These are phyloP conservation scores for Alternaria triticina DNA, from an alignment of 2,329 filamentous ascomycete genomes.

Conservation along the genomic window DNA sequence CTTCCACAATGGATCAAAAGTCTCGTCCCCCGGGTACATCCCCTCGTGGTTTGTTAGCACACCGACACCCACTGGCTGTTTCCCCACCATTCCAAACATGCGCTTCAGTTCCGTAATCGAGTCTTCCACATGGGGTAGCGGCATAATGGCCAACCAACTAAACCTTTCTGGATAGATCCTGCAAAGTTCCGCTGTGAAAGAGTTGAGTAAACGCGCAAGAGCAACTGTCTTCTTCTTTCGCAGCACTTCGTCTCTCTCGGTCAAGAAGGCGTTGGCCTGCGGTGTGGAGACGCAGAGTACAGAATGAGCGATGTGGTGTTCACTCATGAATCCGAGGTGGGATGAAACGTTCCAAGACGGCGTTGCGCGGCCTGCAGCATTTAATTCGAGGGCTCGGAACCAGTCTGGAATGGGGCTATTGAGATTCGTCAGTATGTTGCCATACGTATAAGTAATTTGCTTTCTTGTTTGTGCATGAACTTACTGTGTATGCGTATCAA, in stretches of 20 bases:
- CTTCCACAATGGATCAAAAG: slow-evolving; percentile 36
- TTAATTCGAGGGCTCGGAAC: slow-evolving; percentile 42
- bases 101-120: slow-evolving; percentile 32
- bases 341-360: slow-evolving; percentile 37
- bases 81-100: slow-evolving; percentile 34
- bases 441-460: neutral
- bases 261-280: slow-evolving; percentile 42
- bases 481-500: slow-evolving; percentile 47
- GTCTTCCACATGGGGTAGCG: slow-evolving; percentile 41
- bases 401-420: slow-evolving; percentile 38
- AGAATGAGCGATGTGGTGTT: slow-evolving; percentile 33
- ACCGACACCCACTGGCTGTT: slow-evolving; percentile 40
- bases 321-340: slow-evolving; percentile 44
- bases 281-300: slow-evolving; percentile 45
- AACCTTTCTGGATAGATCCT: slow-evolving; percentile 35
- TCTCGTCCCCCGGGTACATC: slow-evolving; percentile 38
- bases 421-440: neutral
- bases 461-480: neutral
- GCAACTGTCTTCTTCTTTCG: slow-evolving; percentile 36
- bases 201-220: slow-evolving; percentile 46
- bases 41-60: slow-evolving; percentile 46
- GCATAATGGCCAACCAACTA: slow-evolving; percentile 35
- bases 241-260: slow-evolving; percentile 11
- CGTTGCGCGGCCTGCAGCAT: slow-evolving; percentile 43
- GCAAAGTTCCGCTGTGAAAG: slow-evolving; percentile 35